Conservation (phyloP, 1,139 yeast genomes). For the Blastobotrys illinoisensis region DNA sequence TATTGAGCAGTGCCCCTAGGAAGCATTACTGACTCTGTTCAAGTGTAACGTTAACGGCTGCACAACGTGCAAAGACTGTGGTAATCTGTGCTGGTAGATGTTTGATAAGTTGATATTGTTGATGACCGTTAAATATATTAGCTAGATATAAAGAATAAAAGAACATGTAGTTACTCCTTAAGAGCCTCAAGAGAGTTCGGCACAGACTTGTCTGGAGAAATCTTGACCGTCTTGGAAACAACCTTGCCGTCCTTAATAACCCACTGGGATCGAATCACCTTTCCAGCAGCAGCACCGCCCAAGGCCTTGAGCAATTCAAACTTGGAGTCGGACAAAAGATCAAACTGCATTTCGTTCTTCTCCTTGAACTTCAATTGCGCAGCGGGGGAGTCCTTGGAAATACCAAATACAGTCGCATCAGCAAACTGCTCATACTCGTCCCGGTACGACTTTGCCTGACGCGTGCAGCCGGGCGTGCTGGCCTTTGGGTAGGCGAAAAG, state of each 20-base stretch:
- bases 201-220: constrained; percentile 77
- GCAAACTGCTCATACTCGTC: constrained; percentile 45
- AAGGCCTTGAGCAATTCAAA: constrained; percentile 61
- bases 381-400: constrained; percentile 65
- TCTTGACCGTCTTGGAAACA: constrained; percentile 54
- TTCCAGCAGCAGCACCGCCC: constrained; percentile 75
- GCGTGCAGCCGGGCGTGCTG: constrained; percentile 87
- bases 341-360: constrained; percentile 68
- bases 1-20: too few relatives aligned
- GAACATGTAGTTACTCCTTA: constrained; percentile 2
- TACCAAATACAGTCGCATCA: constrained; percentile 33
- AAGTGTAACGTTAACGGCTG: too few relatives aligned
- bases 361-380: constrained; percentile 71
- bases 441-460: constrained; percentile 88
- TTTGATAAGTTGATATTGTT: too few relatives aligned
- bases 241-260: constrained; percentile 74
- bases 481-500: constrained; percentile 81
- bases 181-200: constrained; percentile 42
- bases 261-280: constrained; percentile 86
- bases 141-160: background rate
- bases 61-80: too few relatives aligned
- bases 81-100: too few relatives aligned
- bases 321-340: constrained; percentile 70
- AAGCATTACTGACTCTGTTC: too few relatives aligned
- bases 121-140: too few relatives aligned